These are phyloP conservation scores for Brassica incana DNA, from an alignment of 345 rosid genomes.

Conservation along the genomic window DNA sequence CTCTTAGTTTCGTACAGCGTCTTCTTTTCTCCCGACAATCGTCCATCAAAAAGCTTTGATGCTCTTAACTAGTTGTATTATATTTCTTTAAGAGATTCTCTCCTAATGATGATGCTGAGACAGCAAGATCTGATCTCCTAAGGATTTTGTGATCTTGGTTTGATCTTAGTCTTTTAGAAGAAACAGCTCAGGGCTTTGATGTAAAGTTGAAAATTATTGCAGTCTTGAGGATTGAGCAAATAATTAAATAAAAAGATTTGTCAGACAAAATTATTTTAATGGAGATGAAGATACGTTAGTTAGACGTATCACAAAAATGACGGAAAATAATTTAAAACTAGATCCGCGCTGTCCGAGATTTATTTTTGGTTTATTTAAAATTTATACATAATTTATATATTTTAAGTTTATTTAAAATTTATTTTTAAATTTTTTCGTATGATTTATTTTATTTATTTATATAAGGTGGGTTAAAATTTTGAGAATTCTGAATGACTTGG, in stretches of 20 bases:
- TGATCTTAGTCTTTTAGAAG: conserved; percentile 33
- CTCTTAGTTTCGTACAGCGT: conserved; percentile 21
- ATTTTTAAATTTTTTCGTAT: too few species aligned
- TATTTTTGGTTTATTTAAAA: too few species aligned
- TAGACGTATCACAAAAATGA: conserved; percentile 30
- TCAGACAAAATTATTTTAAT: conserved; percentile 8
- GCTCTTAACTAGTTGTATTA: conserved; percentile 3
- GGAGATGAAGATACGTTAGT: conserved; percentile 45
- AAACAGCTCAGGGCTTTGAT: conserved; percentile 68
- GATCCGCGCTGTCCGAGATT: too few species aligned
- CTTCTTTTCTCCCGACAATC: conserved; percentile 32
- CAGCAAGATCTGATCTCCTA: conserved; percentile 47
- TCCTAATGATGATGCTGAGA: conserved; percentile 13
- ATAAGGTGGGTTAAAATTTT: too few species aligned
- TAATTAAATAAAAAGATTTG: not conserved
- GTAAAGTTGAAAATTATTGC: conserved; percentile 63
- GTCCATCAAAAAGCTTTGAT: conserved; percentile 23
- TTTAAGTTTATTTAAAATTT: too few species aligned
- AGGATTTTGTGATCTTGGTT: conserved; percentile 42
- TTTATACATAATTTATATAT: too few species aligned
- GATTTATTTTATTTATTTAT: too few species aligned
- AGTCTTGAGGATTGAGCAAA: conserved; percentile 27
- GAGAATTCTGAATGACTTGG: too few species aligned
- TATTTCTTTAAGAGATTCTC: conserved; percentile 20
- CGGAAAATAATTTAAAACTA: not conserved